Evolutionary conservation across 2,329 filamentous ascomycete genomes (phyloP), one percentile per base, ranked within the genome.

Genomic region (Diaporthe sp.): DNA sequence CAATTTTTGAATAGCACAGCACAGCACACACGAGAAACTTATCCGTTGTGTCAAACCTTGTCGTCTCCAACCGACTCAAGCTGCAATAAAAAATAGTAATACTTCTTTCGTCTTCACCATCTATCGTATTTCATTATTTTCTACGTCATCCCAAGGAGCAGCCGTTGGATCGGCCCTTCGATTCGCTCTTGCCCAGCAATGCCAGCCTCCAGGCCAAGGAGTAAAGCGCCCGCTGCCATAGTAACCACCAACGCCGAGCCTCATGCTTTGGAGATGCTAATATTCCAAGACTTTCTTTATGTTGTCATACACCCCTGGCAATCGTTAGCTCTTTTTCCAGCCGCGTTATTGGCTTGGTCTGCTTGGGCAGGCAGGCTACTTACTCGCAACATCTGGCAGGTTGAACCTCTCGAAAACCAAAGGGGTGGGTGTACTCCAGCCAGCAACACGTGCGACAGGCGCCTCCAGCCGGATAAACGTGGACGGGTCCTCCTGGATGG

Each of bases 391-490:
- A 84, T 98, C 96, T 0, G 96, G 96, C 72, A 97, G 87, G 81
- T 95, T 92, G 77, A 95, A 94, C 81, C 89, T 91, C 83, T 98
- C 96, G 83, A 91, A 98, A 47, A 93, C 82, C 80, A 98, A 83
- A 0, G 95, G 93, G 42, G 92, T 92, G 82, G 96, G 96, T 70
- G 94, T 95, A 81, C 93, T 95, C 94, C 94, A 97, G n/a, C 96
- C 95, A 4, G 94, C 94, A 7, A 98, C 92, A 67, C 96, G 90
- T 77, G 92, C 90, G 10, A 98, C 94, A 0, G 96, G 96, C 7
- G 96, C 95, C 80, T 98, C 95, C 38, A 98, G 85, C 4, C 92
- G 89, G 77, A 97, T 82, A 81, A 98, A 98, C 0, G 95, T 96
- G 38, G 89, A 86, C 0, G 85, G 82, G 73, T 93, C 92, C 78